Percentiles rank a stretch among this genome's conserved stretches.
Conservation (phyloP, 2,329 filamentous ascomycete genomes). For the Diaporthe vexans region DNA sequence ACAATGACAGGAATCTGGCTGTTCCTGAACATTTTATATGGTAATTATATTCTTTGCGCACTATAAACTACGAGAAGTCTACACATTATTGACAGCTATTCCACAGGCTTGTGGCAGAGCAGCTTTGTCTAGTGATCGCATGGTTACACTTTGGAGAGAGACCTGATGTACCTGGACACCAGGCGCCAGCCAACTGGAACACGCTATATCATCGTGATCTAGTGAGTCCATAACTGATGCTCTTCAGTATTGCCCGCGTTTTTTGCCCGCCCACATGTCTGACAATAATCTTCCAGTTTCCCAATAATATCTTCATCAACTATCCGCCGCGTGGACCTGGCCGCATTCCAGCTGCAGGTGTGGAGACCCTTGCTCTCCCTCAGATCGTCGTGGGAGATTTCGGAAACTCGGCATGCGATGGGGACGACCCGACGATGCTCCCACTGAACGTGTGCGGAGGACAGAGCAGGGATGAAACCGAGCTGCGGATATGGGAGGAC, state of each 20-base stretch:
- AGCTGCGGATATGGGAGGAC: slow-evolving; percentile 4
- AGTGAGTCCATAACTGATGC: not conserved
- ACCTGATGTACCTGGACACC: not conserved
- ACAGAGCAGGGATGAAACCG: not conserved
- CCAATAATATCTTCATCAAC: slow-evolving; percentile 11
- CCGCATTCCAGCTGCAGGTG: not conserved
- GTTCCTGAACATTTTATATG: slow-evolving; percentile 24
- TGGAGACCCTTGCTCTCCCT: not conserved
- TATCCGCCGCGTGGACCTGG: not conserved
- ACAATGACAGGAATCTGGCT: not conserved
- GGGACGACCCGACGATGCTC: not conserved
- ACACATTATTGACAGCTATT: not conserved
- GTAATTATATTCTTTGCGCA: not conserved
- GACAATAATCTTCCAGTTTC: not conserved
- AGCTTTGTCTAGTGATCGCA: slow-evolving; percentile 21
- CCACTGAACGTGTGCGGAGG: not conserved
- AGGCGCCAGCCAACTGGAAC: not conserved
- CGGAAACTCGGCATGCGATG: not conserved
- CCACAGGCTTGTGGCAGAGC: slow-evolving; percentile 18
- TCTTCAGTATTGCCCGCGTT: too few species aligned
- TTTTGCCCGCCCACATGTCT: too few species aligned
- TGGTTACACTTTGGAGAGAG: slow-evolving; percentile 18
- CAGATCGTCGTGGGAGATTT: slow-evolving; percentile 13
- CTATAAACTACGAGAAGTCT: not conserved
- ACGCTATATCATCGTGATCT: slow-evolving; percentile 2